Percentiles rank a stretch among this genome's conserved stretches.
phyloP scores from a whole-genome alignment of 345 rosid species.

The Aquilaria malaccensis region DNA sequence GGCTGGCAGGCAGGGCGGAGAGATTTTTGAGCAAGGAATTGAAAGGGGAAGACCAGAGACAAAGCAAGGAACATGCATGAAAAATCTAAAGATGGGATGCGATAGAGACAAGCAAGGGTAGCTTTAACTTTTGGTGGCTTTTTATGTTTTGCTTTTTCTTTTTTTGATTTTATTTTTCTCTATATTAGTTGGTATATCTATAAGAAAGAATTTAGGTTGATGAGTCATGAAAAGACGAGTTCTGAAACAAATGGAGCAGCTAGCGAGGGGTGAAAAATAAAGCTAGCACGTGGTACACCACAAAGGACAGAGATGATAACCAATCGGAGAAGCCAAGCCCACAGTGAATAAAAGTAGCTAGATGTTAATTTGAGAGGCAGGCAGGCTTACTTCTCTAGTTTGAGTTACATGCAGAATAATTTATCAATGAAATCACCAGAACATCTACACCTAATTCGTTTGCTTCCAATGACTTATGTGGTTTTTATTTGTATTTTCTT shows the following conservation, averaged over 20 bases:
- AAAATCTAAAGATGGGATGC: not conserved
- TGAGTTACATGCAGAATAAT: no score
- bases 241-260: constrained; percentile 12
- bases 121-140: constrained; percentile 31
- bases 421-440: no score
- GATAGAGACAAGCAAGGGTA: constrained; percentile 25
- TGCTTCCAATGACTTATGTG: no score
- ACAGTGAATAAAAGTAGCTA: no score
- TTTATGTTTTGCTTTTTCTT: constrained; percentile 28
- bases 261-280: constrained; percentile 17
- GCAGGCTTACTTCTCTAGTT: no score
- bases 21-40: constrained; percentile 8
- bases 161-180: constrained; percentile 1
- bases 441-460: no score
- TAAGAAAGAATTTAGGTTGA: constrained; percentile 14
- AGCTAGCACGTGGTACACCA: constrained; percentile 23
- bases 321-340: no score
- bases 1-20: constrained; percentile 10
- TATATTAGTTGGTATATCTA: constrained; percentile 19
- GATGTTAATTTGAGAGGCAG: no score
- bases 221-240: constrained; percentile 25
- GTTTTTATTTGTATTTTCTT: no score
- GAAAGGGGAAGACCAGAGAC: constrained; percentile 34
- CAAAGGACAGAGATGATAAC: not conserved
- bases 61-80: constrained; percentile 43